A percentile compares a stretch with the other conserved stretches of the same genome.
These are phyloP conservation scores for Lichtheimia hyalospora DNA, from an alignment of 371 early-diverging fungal species.

Conservation along the genomic window DNA sequence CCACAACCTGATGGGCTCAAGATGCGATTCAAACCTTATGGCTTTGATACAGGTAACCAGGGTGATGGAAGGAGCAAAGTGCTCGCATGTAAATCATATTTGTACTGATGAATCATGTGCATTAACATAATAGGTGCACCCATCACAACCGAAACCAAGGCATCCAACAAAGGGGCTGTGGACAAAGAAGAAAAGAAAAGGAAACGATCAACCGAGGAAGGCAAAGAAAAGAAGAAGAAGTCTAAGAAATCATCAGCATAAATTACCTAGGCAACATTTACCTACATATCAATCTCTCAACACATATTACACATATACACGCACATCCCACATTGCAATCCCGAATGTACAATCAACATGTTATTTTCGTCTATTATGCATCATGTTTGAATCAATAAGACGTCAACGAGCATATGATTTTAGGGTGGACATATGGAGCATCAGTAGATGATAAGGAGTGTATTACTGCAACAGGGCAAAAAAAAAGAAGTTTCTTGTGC, in stretches of 20 bases:
- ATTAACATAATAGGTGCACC: not conserved
- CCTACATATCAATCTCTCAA: too few relatives aligned
- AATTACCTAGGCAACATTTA: not conserved
- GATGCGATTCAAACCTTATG: slow-evolving; percentile 49
- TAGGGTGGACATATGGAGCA: too few relatives aligned
- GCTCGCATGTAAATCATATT: not conserved
- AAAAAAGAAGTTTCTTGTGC: too few relatives aligned
- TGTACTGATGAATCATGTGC: not conserved
- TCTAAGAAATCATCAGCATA: slow-evolving; percentile 13
- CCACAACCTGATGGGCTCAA: slow-evolving; percentile 47
- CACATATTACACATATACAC: too few relatives aligned
- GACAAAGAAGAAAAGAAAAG: slow-evolving; percentile 12
- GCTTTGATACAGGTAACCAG: slow-evolving; percentile 24
- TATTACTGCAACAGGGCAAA: too few relatives aligned
- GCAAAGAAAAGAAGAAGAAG: slow-evolving; percentile 11
- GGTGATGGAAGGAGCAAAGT: slow-evolving; percentile 1
- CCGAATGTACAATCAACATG: too few relatives aligned
- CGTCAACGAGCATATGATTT: too few relatives aligned
- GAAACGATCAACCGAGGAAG: slow-evolving; percentile 15
- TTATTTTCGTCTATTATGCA: too few relatives aligned
- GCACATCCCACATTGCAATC: too few relatives aligned
- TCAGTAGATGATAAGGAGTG: too few relatives aligned
- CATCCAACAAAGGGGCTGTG: not conserved
- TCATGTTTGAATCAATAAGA: too few relatives aligned
- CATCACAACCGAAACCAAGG: not conserved